Conservation (phyloP, 805 yeast genomes). For the Scheffersomyces spartinae region DNA sequence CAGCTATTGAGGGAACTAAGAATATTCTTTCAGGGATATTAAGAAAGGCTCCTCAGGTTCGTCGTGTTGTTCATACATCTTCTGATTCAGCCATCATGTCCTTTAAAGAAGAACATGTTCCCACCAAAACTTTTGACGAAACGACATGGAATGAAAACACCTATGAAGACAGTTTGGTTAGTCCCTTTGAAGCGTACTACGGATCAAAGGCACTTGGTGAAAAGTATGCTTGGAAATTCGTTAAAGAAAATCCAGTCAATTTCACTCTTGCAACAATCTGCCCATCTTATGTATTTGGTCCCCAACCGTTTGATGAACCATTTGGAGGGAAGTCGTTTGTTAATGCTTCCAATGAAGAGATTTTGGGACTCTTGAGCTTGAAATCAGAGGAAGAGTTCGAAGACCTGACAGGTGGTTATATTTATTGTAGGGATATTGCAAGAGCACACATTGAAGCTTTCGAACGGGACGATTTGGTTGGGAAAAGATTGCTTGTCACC, state of each 20-base stretch:
- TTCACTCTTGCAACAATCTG: conserved; percentile 2
- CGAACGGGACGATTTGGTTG: conserved; percentile 5
- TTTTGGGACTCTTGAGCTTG: conserved; percentile 16
- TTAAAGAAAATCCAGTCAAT: conserved; percentile 1
- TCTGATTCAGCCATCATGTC: conserved; percentile 37
- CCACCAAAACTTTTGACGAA: conserved; percentile 27
- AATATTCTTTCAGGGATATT: conserved; percentile 9
- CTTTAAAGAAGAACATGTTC: conserved; percentile 15
- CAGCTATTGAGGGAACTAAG: conserved; percentile 11
- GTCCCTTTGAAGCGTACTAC: conserved; percentile 33
- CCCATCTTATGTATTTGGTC: conserved; percentile 3
- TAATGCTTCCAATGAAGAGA: conserved; percentile 19
- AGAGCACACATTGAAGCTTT: conserved; percentile 11
- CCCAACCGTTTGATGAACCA: conserved; percentile 6
- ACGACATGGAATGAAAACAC: conserved; percentile 42
- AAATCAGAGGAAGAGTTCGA: conserved; percentile 7
- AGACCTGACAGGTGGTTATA: conserved; percentile 9
- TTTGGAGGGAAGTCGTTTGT: conserved; percentile 1
- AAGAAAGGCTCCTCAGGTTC: conserved; percentile 22
- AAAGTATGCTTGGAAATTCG: conserved; percentile 15
- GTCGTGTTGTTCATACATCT: conserved; percentile 41
- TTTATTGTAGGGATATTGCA: conserved; percentile 15
- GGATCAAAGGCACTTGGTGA: conserved; percentile 57
- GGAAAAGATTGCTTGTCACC: conserved; percentile 12
- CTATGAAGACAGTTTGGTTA: conserved; percentile 33